Conservation (phyloP, 805 yeast genomes). For the Yamadazyma philogaea region DNA sequence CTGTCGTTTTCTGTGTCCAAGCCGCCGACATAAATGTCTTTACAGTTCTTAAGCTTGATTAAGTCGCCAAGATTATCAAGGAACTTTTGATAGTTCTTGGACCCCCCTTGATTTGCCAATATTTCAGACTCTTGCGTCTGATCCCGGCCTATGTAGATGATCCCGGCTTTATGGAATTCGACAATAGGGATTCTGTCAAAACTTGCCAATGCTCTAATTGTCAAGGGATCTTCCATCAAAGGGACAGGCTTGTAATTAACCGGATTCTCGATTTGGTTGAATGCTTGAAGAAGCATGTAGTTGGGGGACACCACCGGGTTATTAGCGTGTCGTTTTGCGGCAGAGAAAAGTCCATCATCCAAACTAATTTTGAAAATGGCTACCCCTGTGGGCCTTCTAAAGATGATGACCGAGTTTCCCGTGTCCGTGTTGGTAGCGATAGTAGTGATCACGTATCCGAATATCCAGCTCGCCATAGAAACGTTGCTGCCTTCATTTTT, state of each 20-base stretch:
- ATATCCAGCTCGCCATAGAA: conserved; percentile 50
- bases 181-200: conserved; percentile 77
- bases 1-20: conserved; percentile 63
- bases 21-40: conserved; percentile 68
- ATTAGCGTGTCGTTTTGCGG: background rate
- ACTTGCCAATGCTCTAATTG: conserved; percentile 49
- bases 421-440: conserved; percentile 50
- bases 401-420: conserved; percentile 50
- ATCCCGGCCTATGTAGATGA: conserved; percentile 67
- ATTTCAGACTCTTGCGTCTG: conserved; percentile 66
- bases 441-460: conserved; percentile 55
- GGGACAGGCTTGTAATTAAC: conserved; percentile 44
- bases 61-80: conserved; percentile 57
- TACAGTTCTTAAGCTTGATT: conserved; percentile 54
- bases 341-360: conserved; percentile 24
- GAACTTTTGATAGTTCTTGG: conserved; percentile 58
- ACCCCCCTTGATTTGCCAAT: conserved; percentile 61
- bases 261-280: conserved; percentile 39
- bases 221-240: conserved; percentile 46
- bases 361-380: conserved; percentile 44
- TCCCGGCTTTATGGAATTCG: conserved; percentile 74
- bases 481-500: conserved; percentile 14
- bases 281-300: conserved; percentile 49
- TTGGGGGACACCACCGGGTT: conserved; percentile 30
- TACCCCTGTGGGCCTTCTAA: conserved; percentile 69